Base-by-base conservation (phyloP, 2,329 filamentous ascomycete species). In the Pseudogymnoascus sp. region DNA sequence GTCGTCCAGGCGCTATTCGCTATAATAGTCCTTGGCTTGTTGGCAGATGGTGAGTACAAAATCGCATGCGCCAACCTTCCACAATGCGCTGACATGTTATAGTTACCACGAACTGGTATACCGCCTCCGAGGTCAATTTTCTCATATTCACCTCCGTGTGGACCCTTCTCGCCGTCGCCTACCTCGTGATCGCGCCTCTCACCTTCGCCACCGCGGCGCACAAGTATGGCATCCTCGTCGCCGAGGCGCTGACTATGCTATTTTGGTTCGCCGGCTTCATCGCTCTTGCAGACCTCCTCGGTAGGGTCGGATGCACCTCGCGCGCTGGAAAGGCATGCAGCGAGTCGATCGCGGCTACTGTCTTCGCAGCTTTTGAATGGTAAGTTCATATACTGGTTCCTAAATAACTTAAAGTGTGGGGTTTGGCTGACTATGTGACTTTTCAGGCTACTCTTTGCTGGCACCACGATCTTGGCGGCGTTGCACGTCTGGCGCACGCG, bases 191-290 rank as follows among this genome's bases (percentile, higher is more conserved):
- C 59, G 79, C 86, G 2, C 89, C 90, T 0, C 77, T 83, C 44
- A 86, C 85, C 74, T 78, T 85, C 68, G 79, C 82, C 3, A 77
- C 78, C 25, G 69, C 85, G 9, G 86, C 86, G 68, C 84, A 91
- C 73, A 82, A 81, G 60, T 83, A 84, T 59, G 84, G 81, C 48
- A 83, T 91, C 13, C 78, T 92, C 15, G 85, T 70, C 1, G 79
- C 90, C 33, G 89, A 95, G 70, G 79, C 78, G 55, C 67, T 94
- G 25, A 94, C 90, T 8, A 87, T 88, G 76, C 80, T 95, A 62
- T 95, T 95, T 79, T 96, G 92, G 92, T 94, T 97, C 71, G 87
- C 88, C 0, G 91, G 91, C 5, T 89, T 91, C 69, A 86, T 95
- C 67, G 90, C 91, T 0, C 75, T 92, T 9, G 91, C 88, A 0